Evolutionary conservation across 2,329 filamentous ascomycete species (phyloP).

Genomic region (Saccharata proteae): DNA sequence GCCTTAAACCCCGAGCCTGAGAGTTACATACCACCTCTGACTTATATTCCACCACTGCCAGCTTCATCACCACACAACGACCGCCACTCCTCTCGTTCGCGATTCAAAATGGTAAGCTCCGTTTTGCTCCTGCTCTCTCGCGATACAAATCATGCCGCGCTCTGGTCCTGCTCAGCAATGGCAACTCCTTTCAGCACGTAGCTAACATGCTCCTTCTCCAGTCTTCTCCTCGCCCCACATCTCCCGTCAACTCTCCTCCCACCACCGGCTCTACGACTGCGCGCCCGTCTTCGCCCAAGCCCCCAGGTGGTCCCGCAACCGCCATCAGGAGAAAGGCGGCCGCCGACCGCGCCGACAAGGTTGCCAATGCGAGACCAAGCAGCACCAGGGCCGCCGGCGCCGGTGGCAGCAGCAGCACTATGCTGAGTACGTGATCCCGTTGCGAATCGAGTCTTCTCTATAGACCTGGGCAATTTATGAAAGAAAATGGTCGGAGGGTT

Average conservation of each 20-base stretch:
- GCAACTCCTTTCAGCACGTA: no score
- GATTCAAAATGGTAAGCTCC: no score
- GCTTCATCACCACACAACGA: no score
- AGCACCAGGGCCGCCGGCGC: conserved; percentile 90
- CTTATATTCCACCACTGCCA: no score
- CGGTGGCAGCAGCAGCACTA: conserved; percentile 92
- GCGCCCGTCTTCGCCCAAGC: conserved; percentile 74
- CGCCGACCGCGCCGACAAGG: conserved; percentile 93
- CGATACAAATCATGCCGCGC: no score
- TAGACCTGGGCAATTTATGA: no score
- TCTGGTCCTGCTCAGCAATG: no score
- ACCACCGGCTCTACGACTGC: conserved; percentile 55
- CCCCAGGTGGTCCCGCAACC: conserved; percentile 87
- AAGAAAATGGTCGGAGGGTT: no score
- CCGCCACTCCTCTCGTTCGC: no score
- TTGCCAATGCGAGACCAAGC: conserved; percentile 83
- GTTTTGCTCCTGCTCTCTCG: no score
- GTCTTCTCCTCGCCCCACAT: conserved; percentile 26
- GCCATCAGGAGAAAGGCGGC: conserved; percentile 91
- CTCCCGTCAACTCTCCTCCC: conserved; percentile 22
- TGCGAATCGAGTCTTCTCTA: neutral
- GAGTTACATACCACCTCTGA: no score
- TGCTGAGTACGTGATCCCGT: conserved; percentile 64
- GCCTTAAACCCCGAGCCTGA: no score
- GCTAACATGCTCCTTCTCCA: conserved; percentile 9